Conservation (phyloP, 768 basidiomycete genomes). For the Plicaturopsis crispa region DNA sequence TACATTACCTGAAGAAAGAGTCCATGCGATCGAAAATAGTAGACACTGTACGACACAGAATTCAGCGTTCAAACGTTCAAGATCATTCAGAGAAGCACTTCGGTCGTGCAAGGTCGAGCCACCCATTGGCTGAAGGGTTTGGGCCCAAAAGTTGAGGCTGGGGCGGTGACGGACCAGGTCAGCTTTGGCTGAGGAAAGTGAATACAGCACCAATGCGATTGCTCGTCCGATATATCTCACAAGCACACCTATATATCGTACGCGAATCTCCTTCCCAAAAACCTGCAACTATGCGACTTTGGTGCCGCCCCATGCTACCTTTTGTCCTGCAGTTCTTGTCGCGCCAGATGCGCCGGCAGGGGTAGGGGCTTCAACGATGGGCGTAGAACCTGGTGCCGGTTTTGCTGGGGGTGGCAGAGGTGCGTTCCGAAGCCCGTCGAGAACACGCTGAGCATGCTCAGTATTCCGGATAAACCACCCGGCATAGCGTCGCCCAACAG, state of each 20-base stretch:
- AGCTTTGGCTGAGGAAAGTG: too few species aligned
- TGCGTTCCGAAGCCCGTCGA: slow-evolving; percentile 62
- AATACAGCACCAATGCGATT: background rate
- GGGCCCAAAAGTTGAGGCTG: too few species aligned
- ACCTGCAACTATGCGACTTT: slow-evolving; percentile 19
- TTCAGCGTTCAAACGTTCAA: too few species aligned
- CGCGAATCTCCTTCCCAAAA: background rate
- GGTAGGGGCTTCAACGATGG: slow-evolving; percentile 12
- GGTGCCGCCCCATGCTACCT: slow-evolving; percentile 55
- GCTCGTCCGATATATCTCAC: background rate
- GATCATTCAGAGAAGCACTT: too few species aligned
- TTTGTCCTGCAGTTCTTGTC: slow-evolving; percentile 37
- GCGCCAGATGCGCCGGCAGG: slow-evolving; percentile 19
- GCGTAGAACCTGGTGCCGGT: slow-evolving; percentile 14
- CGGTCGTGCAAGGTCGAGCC: too few species aligned
- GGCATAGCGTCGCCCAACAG: slow-evolving; percentile 86
- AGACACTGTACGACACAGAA: too few species aligned
- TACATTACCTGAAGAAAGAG: too few species aligned
- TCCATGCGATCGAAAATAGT: too few species aligned
- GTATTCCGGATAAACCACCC: slow-evolving; percentile 98
- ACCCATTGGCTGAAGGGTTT: too few species aligned
- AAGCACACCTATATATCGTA: slow-evolving; percentile 9
- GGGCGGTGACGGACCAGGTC: too few species aligned
- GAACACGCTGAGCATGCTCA: slow-evolving; percentile 82
- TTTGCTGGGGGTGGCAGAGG: slow-evolving; percentile 33